Evolutionary conservation across 2,329 filamentous ascomycete species (phyloP), one percentile per base, ranked within the genome.

Genomic region (Epicoccum nigrum): DNA sequence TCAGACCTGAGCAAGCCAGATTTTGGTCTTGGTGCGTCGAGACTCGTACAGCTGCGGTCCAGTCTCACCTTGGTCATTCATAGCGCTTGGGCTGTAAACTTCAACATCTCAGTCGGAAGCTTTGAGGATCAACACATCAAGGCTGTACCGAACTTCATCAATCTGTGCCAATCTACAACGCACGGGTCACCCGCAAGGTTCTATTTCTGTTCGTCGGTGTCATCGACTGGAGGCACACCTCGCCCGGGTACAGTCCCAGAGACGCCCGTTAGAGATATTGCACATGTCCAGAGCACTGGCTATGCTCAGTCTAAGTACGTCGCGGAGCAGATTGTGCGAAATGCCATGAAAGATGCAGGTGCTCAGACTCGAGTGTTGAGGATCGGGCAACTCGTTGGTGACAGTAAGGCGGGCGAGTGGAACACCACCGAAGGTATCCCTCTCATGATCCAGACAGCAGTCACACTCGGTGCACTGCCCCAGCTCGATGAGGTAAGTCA

Each of bases 61-160:
- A 60, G 40, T 1, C 60, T 83, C 1, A 75, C 75, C 0, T 63
- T 65, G 11, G 73, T 82, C 16, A 78, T 83, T 20, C 80, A 83
- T 68, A 74, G 74, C 54, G 79, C 81, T 0, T 83, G 81, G 81
- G 71, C 79, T 1, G 81, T 84, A 21, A 83, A 84, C 63, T 84
- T 84, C 71, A 83, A 82, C 62, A 74, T 83, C 56, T 70, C 71
- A 0, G 71, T 84, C 1, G 68, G 71, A 2, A 79, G 74, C 44
- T 83, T 84, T 54, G 81, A 81, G 39, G 41, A 50, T 7, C 75
- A 79, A 20, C 71, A 74, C 51, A 75, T 84, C 16, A 67, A 62
- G 2, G 79, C 77, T 0, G 72, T 77, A 1, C 63, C 65, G 1
- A 77, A 81, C 39, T 70, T 83, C 1, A 69, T 81, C 12, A 55